Conservation (phyloP, 2,329 filamentous ascomycete species). For the Colletotrichum liaoningense region DNA sequence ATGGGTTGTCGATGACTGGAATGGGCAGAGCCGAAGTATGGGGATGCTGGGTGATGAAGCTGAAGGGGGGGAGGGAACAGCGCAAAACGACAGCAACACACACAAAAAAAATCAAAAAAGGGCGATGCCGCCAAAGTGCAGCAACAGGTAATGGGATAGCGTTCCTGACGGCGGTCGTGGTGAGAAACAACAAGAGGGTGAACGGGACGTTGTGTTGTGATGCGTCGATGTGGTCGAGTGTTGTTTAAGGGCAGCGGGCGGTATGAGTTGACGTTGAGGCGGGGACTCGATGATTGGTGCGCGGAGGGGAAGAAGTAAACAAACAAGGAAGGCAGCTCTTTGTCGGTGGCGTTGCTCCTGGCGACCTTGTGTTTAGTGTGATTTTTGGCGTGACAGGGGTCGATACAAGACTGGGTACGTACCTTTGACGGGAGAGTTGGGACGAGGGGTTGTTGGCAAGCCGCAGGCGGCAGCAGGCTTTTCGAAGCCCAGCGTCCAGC, state of each 20-base stretch:
- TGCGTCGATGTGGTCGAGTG: slow-evolving; percentile 33
- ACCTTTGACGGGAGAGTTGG: background rate
- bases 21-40: slow-evolving; percentile 22
- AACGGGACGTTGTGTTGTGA: slow-evolving; percentile 11
- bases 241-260: slow-evolving; percentile 38
- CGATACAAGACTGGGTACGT: background rate
- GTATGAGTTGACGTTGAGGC: slow-evolving; percentile 31
- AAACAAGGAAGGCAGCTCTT: slow-evolving; percentile 38
- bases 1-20: slow-evolving; percentile 14
- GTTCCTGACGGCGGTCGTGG: slow-evolving; percentile 37
- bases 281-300: slow-evolving; percentile 37
- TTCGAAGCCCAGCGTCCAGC: too few relatives aligned
- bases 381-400: slow-evolving; percentile 12
- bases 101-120: slow-evolving; percentile 25
- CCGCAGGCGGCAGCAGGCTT: background rate
- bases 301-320: slow-evolving; percentile 35
- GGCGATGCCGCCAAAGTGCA: slow-evolving; percentile 26
- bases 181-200: slow-evolving; percentile 31
- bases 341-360: slow-evolving; percentile 36
- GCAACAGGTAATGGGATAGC: slow-evolving; percentile 21
- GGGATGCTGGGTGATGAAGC: slow-evolving; percentile 2
- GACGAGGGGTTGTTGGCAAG: slow-evolving; percentile 25
- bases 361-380: slow-evolving; percentile 34
- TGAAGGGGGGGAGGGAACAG: slow-evolving; percentile 7
- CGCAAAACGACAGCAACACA: slow-evolving; percentile 34